phyloP scores from a whole-genome alignment of 2,329 filamentous ascomycete species.

The Beauveria brongniartii region DNA sequence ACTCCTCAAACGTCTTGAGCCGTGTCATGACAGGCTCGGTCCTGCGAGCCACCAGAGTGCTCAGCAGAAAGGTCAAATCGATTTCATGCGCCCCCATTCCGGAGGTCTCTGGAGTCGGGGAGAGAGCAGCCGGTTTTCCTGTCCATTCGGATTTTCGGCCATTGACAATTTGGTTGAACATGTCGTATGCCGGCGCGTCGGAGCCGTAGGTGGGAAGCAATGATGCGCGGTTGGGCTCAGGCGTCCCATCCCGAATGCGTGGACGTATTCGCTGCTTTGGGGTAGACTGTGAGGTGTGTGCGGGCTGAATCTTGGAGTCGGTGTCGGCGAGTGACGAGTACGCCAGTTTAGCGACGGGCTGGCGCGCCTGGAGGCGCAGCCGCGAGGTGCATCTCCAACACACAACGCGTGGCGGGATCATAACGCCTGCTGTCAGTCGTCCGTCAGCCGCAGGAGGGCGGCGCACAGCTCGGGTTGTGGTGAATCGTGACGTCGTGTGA shows the following conservation, averaged over 20 bases:
- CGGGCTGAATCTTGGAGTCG: not conserved
- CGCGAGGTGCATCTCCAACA: conserved; percentile 28
- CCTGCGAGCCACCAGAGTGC: conserved; percentile 16
- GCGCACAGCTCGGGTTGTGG: not conserved
- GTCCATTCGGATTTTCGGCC: not conserved
- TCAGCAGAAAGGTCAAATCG: conserved; percentile 24
- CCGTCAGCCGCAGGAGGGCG: not conserved
- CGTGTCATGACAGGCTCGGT: conserved; percentile 13
- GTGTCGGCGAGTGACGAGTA: conserved; percentile 4
- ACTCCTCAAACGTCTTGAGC: conserved; percentile 19
- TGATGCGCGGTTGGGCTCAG: not conserved
- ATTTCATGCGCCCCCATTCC: not conserved
- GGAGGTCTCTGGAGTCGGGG: not conserved
- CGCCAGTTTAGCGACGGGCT: conserved; percentile 5
- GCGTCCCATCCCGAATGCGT: not conserved
- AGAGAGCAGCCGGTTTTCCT: not conserved
- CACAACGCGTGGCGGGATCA: conserved; percentile 27
- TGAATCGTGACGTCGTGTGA: not conserved
- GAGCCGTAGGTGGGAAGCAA: not conserved
- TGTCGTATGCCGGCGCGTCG: conserved; percentile 2
- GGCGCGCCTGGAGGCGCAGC: conserved; percentile 15
- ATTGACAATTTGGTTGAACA: conserved; percentile 11
- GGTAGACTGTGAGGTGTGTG: not conserved
- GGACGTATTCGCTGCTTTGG: not conserved
- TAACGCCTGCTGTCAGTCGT: conserved; percentile 14